phyloP scores from a whole-genome alignment of 2,329 filamentous ascomycete species.

The Pseudogymnoascus sp. region DNA sequence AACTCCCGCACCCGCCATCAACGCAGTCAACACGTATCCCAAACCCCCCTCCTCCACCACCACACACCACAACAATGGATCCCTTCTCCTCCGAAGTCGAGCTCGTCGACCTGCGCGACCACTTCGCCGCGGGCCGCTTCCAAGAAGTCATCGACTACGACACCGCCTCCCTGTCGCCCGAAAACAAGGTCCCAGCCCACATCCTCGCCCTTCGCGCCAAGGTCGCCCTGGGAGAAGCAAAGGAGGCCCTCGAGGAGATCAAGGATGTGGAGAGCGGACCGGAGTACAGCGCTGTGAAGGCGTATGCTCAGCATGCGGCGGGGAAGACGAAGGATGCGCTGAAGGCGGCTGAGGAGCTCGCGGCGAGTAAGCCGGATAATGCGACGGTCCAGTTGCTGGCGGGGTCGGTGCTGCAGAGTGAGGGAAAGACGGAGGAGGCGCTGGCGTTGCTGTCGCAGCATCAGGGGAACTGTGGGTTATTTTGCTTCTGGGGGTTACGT shows the following conservation, averaged over 20 bases:
- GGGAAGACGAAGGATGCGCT: constrained; percentile 57
- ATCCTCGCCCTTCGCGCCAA: constrained; percentile 74
- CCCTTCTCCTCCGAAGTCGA: constrained; percentile 65
- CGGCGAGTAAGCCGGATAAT: constrained; percentile 61
- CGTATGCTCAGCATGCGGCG: constrained; percentile 59
- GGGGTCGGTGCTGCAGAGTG: constrained; percentile 73
- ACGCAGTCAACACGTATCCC: constrained; percentile 6
- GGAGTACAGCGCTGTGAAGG: constrained; percentile 68
- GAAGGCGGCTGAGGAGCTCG: constrained; percentile 57
- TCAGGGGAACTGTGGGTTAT: constrained; percentile 68
- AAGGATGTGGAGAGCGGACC: constrained; percentile 57
- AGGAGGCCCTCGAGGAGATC: constrained; percentile 61
- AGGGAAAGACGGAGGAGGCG: constrained; percentile 78
- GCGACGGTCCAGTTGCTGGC: constrained; percentile 70
- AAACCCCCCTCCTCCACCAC: background rate
- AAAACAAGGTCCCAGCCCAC: constrained; percentile 69
- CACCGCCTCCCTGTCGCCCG: constrained; percentile 65
- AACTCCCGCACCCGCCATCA: background rate
- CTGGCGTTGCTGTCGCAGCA: constrained; percentile 72
- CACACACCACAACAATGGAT: constrained; percentile 45
- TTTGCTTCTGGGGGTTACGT: background rate
- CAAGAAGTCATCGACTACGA: constrained; percentile 80
- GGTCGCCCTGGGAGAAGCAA: constrained; percentile 71
- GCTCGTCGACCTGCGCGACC: constrained; percentile 62
- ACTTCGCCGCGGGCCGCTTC: constrained; percentile 77